Evolutionary conservation across 139 green algal genomes (phyloP).

Genomic region (Ettlia oleoabundans): DNA sequence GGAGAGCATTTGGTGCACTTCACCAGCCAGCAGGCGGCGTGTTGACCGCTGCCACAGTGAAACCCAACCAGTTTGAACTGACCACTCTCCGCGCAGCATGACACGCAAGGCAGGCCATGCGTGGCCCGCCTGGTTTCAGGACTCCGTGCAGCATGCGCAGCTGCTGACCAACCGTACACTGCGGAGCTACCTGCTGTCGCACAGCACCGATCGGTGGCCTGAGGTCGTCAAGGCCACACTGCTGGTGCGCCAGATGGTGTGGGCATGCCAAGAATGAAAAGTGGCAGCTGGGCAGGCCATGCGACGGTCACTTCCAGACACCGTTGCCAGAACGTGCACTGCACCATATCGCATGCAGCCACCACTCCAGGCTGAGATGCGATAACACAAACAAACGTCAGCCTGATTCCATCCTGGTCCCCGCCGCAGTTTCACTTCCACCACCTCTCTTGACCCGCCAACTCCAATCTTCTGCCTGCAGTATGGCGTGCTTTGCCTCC

Average conservation of each 20-base stretch:
- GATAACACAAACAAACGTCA: no score
- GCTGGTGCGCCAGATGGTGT: constrained; percentile 1
- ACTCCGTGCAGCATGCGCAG: constrained; percentile 26
- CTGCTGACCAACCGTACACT: constrained; percentile 31
- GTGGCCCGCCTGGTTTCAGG: constrained; percentile 32
- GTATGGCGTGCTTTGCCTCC: constrained; percentile 26
- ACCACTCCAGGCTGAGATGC: no score
- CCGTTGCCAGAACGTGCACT: no score
- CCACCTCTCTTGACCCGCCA: neutral
- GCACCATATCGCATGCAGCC: no score
- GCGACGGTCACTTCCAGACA: no score
- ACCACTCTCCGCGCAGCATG: no score
- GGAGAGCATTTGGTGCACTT: no score
- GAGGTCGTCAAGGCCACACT: constrained; percentile 32
- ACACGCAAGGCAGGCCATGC: constrained; percentile 6
- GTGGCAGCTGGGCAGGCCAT: no score
- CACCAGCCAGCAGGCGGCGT: no score
- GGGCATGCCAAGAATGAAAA: no score
- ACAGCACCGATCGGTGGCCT: constrained; percentile 11
- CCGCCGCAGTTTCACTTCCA: neutral
- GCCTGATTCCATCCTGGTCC: neutral
- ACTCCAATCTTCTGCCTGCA: neutral
- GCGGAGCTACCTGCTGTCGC: constrained; percentile 31
- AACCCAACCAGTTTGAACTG: no score
- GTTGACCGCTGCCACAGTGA: no score